phyloP scores from a whole-genome alignment of 495 filamentous ascomycete species.

The Neurospora sp. region DNA sequence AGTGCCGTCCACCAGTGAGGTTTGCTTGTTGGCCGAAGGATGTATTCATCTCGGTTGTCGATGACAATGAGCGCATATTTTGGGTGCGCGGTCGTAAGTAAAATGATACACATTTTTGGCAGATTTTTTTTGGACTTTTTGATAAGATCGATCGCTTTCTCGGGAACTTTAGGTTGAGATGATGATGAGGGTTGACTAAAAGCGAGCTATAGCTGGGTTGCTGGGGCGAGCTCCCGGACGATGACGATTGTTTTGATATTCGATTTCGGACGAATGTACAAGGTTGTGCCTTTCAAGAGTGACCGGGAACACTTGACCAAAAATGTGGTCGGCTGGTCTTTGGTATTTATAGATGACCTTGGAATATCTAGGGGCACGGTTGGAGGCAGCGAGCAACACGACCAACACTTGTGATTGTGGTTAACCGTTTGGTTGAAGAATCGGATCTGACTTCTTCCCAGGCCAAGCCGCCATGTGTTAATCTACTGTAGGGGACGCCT shows the following conservation, averaged over 20 bases:
- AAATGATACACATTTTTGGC: constrained; percentile 76
- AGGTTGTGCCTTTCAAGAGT: not conserved
- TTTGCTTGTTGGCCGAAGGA: constrained; percentile 73
- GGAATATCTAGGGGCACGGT: not conserved
- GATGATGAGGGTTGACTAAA: not conserved
- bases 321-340: not conserved
- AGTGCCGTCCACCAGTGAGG: constrained; percentile 70
- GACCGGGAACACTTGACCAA: not conserved
- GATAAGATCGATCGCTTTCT: not conserved
- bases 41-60: constrained; percentile 94
- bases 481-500: not conserved
- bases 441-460: not conserved
- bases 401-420: not conserved
- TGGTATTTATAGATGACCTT: not conserved
- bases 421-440: not conserved
- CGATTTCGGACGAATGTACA: not conserved
- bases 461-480: not conserved
- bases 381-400: not conserved
- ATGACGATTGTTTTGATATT: not conserved
- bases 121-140: not conserved
- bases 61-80: constrained; percentile 80
- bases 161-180: not conserved
- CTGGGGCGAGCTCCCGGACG: not conserved
- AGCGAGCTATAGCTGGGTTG: not conserved
- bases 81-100: constrained; percentile 84